Conservation (phyloP, 345 rosid species). For the Clarkia xantiana region DNA sequence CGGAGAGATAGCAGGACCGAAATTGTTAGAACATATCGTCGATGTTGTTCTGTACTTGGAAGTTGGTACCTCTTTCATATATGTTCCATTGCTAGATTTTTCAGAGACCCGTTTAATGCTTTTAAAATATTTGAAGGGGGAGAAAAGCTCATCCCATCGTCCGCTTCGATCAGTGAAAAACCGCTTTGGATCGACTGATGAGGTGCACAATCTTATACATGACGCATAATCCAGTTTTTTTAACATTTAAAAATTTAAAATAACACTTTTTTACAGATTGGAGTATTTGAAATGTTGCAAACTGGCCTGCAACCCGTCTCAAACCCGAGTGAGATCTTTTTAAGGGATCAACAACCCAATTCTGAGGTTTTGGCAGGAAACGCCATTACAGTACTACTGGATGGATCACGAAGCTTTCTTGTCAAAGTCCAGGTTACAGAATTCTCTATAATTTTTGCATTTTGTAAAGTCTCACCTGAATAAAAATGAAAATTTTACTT, state of each 20-base stretch:
- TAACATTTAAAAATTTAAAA: background rate
- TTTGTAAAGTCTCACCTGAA: background rate
- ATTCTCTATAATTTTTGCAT: too few species aligned
- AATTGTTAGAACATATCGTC: constrained; percentile 92
- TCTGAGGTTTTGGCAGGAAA: constrained; percentile 80
- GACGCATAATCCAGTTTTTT: background rate
- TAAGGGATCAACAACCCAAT: constrained; percentile 51
- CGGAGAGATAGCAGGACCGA: constrained; percentile 97
- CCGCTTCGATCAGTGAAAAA: constrained; percentile 89
- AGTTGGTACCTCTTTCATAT: constrained; percentile 39
- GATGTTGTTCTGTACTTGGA: constrained; percentile 91
- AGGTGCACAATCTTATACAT: constrained; percentile 24
- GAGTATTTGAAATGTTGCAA: constrained; percentile 82
- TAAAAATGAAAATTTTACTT: background rate
- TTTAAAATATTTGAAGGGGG: constrained; percentile 36
- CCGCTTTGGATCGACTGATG: constrained; percentile 88
- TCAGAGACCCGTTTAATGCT: background rate
- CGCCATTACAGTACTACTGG: constrained; percentile 82
- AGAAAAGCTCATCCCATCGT: constrained; percentile 72
- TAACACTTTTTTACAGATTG: constrained; percentile 35
- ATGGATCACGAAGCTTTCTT: constrained; percentile 80
- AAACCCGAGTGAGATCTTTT: constrained; percentile 73
- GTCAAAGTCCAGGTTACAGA: constrained; percentile 70
- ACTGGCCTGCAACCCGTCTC: constrained; percentile 59
- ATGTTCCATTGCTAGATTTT: constrained; percentile 1